Conservation (phyloP, 768 basidiomycete species). For the Lenzites betulinus region DNA sequence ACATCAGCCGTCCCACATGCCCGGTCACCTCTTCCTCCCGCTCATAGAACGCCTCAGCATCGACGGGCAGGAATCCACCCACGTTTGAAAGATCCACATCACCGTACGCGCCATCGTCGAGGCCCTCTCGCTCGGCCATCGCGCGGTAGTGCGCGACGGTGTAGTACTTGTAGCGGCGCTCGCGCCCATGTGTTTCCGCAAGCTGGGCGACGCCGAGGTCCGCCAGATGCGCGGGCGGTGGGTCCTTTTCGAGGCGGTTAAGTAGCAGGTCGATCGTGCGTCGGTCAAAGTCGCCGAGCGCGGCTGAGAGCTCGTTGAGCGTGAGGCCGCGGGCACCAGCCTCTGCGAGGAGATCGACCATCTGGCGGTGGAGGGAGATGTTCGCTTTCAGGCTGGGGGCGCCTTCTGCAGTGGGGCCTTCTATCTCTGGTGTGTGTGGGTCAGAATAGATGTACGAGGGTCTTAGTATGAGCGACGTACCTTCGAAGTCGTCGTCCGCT, state of each 20-base stretch:
- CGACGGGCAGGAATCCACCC: conserved; percentile 54
- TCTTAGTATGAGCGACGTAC: background rate
- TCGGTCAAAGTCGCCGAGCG: conserved; percentile 72
- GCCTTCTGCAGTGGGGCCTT: conserved; percentile 1
- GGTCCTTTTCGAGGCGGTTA: conserved; percentile 61
- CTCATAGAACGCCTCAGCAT: conserved; percentile 57
- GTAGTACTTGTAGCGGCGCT: conserved; percentile 86
- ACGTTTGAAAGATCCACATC: conserved; percentile 50
- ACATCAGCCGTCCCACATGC: conserved; percentile 54
- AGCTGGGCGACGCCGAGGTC: conserved; percentile 71
- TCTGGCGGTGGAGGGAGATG: conserved; percentile 75
- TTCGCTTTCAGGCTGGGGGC: conserved; percentile 48
- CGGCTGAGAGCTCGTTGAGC: conserved; percentile 62
- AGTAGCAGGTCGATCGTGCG: conserved; percentile 85
- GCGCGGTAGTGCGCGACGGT: conserved; percentile 67
- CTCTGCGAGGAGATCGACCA: conserved; percentile 70
- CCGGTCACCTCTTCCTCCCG: conserved; percentile 41
- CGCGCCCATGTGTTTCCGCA: conserved; percentile 82
- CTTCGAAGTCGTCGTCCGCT: conserved; percentile 16
- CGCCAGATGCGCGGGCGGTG: conserved; percentile 68
- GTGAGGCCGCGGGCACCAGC: conserved; percentile 72
- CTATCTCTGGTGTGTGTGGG: conserved; percentile 25
- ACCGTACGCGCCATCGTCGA: conserved; percentile 52
- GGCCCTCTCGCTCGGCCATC: conserved; percentile 63
- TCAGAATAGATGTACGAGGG: conserved; percentile 29